Percentiles rank a stretch among this genome's conserved stretches.
phyloP scores from a whole-genome alignment of 495 filamentous ascomycete species.

The Aspergillus coremiiformis region DNA sequence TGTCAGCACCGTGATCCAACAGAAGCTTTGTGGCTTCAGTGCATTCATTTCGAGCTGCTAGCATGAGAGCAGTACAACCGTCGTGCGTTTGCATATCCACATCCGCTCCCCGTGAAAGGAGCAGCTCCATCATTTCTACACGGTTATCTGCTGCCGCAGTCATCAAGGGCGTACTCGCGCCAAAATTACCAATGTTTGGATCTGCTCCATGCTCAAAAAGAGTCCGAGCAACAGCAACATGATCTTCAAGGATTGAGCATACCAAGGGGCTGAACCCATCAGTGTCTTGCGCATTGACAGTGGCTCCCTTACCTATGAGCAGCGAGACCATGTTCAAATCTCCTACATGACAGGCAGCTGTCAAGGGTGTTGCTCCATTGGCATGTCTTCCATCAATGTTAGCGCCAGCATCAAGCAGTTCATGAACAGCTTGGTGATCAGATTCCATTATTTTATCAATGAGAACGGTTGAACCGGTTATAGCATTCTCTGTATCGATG shows the following conservation, averaged over 20 bases:
- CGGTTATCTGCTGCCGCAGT: neutral
- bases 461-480: neutral
- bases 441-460: neutral
- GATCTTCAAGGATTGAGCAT: neutral
- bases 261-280: conserved; percentile 8
- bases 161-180: neutral
- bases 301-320: conserved; percentile 18
- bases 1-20: conserved; percentile 5
- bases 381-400: conserved; percentile 17
- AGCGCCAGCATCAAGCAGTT: conserved; percentile 21
- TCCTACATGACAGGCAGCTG: conserved; percentile 32
- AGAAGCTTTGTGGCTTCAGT: conserved; percentile 3
- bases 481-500: neutral
- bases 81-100: conserved; percentile 8
- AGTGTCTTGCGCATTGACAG: conserved; percentile 14
- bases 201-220: conserved; percentile 8
- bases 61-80: conserved; percentile 20
- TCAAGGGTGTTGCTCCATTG: conserved; percentile 34
- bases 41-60: conserved; percentile 8
- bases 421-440: neutral
- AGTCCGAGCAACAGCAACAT: neutral
- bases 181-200: neutral
- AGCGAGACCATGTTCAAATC: conserved; percentile 12
- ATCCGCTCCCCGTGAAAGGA: conserved; percentile 16
- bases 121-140: conserved; percentile 11